A percentile compares a stretch with the other conserved stretches of the same genome.
These are phyloP conservation scores for Quercus cerris DNA, from an alignment of 306 rosid genomes.

Conservation along the genomic window DNA sequence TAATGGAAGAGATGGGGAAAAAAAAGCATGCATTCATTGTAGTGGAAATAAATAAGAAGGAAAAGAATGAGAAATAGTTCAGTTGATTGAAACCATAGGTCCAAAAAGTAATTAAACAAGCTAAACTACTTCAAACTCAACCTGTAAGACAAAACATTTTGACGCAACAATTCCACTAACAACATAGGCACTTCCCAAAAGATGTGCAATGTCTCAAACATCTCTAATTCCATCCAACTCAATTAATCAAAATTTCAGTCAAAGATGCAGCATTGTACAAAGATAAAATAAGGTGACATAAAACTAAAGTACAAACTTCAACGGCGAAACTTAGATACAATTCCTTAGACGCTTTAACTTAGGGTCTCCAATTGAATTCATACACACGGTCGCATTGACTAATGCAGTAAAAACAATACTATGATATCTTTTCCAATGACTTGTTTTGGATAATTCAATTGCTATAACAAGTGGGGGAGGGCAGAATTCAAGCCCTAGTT, in stretches of 20 bases:
- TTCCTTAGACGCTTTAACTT: too few species aligned
- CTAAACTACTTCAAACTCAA: background rate
- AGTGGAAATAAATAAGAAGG: conserved; percentile 1
- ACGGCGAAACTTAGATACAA: too few species aligned
- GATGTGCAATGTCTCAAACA: background rate
- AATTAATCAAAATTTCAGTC: background rate
- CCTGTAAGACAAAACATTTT: background rate
- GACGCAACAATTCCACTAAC: background rate
- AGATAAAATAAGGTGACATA: background rate
- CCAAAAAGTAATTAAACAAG: background rate
- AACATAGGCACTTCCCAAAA: background rate
- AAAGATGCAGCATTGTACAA: background rate
- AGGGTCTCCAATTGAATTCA: too few species aligned
- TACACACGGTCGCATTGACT: too few species aligned
- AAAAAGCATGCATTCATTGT: background rate
- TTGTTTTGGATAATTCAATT: too few species aligned
- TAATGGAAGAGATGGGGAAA: background rate
- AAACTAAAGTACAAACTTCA: background rate
- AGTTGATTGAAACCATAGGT: background rate
- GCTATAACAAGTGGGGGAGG: too few species aligned
- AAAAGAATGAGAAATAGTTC: background rate
- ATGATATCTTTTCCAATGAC: too few species aligned
- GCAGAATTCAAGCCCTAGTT: too few species aligned
- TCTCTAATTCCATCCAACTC: background rate
- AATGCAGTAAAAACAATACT: too few species aligned